Evolutionary conservation across 495 filamentous ascomycete genomes (phyloP).

Genomic region (Aspergillus bertholletiae): DNA sequence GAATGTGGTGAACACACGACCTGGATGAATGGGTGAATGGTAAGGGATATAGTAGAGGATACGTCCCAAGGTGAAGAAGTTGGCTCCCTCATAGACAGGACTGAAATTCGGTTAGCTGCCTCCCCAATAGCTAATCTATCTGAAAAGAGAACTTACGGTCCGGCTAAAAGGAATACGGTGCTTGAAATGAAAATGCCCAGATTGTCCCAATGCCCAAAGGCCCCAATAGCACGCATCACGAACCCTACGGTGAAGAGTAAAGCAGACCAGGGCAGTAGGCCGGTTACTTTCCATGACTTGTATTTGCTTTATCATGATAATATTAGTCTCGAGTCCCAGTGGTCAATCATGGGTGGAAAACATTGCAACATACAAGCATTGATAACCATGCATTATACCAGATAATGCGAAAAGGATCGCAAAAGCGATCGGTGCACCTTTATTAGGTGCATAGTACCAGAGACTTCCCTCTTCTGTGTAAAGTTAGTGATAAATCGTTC

Average conservation of each 20-base stretch:
- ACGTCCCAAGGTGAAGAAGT: slow-evolving; percentile 74
- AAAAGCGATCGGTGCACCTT: slow-evolving; percentile 66
- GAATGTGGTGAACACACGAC: slow-evolving; percentile 74
- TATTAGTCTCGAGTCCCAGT: neutral
- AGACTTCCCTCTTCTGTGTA: slow-evolving; percentile 45
- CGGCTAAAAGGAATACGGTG: slow-evolving; percentile 57
- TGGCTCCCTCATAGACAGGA: slow-evolving; percentile 68
- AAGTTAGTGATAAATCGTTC: slow-evolving; percentile 7
- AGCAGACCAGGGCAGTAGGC: slow-evolving; percentile 49
- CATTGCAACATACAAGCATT: slow-evolving; percentile 48
- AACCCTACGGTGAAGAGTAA: slow-evolving; percentile 56
- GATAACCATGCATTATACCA: slow-evolving; percentile 55
- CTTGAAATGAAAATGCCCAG: slow-evolving; percentile 56
- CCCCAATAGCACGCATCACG: slow-evolving; percentile 51
- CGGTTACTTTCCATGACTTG: slow-evolving; percentile 51
- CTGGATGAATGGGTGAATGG: slow-evolving; percentile 72
- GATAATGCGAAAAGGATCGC: slow-evolving; percentile 60
- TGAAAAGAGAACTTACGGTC: slow-evolving; percentile 50
- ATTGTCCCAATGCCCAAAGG: slow-evolving; percentile 55
- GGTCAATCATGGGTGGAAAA: no score
- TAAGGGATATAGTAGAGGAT: slow-evolving; percentile 78
- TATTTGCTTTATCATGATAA: slow-evolving; percentile 29
- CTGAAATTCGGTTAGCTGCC: slow-evolving; percentile 28
- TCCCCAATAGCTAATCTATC: neutral
- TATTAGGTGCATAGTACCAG: slow-evolving; percentile 74